A percentile compares a stretch with the other conserved stretches of the same genome.
These are phyloP conservation scores for Malassezia sp. DNA, from an alignment of 1,284 basidiomycete genomes.

Conservation along the genomic window DNA sequence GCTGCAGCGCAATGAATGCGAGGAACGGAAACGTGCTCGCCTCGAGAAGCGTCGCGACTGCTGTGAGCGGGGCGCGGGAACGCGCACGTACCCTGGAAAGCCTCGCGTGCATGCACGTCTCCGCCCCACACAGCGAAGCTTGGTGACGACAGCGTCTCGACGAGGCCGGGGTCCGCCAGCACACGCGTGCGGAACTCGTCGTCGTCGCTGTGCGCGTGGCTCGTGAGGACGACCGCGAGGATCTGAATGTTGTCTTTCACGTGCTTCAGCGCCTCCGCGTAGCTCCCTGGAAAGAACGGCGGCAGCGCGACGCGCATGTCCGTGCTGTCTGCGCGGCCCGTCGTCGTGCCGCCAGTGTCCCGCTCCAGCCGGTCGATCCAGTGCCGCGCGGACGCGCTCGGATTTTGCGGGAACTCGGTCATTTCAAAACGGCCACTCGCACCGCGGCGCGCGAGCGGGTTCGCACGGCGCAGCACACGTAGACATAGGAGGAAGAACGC, in stretches of 20 bases:
- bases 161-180: constrained; percentile 61
- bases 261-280: constrained; percentile 63
- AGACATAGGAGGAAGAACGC: background rate
- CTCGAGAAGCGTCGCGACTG: constrained; percentile 72
- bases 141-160: constrained; percentile 58
- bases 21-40: constrained; percentile 84
- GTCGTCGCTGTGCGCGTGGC: constrained; percentile 78
- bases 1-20: constrained; percentile 76
- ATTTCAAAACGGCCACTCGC: background rate
- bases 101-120: constrained; percentile 65
- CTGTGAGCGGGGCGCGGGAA: too few relatives aligned
- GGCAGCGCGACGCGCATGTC: constrained; percentile 15
- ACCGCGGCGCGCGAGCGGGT: background rate
- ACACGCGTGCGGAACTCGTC: constrained; percentile 74
- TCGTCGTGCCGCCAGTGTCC: constrained; percentile 5
- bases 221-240: constrained; percentile 71
- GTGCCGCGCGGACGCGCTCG: background rate
- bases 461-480: background rate
- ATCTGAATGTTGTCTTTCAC: constrained; percentile 64
- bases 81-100: too few relatives aligned
- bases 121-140: constrained; percentile 73
- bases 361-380: constrained; percentile 11
- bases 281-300: constrained; percentile 63
- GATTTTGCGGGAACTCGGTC: constrained; percentile 8
- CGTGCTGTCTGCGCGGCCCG: background rate